Evolutionary conservation across 2,329 filamentous ascomycete species (phyloP), one percentile per base, ranked within the genome.

Genomic region (Colletotrichum tabaci): DNA sequence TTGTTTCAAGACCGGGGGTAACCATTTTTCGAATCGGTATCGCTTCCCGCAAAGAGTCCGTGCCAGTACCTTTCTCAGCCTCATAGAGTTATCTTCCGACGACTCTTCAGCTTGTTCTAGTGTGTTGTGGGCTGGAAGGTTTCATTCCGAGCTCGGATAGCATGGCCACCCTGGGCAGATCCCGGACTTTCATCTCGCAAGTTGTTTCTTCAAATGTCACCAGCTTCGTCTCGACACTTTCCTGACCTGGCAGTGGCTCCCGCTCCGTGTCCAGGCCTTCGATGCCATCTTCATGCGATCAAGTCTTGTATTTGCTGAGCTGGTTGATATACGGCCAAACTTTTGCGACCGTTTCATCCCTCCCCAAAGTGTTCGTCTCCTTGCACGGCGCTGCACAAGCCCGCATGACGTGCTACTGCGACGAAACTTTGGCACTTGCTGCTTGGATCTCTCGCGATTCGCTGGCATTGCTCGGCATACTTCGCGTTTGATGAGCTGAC

Each of bases 1-100:
- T 26, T 61, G 69, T 72, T 72, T 72, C 69, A 69, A 68, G 66
- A 72, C 66, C n/a, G n/a, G 69, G 60, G 42, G 62, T 23, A 69
- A 38, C 58, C 46, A 56, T 62, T 60, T 10, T 35, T 49, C 40
- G 18, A 60, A 44, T 64, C 58, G 58, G 53, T 21, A 38, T 61
- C 23, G 21, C n/a, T 58, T 55, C 50, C 38, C 40, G 52, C 46
- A 23, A n/a, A 21, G 21, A 30, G 60, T 64, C 65, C 47, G 53
- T 72, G 69, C 60, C 18, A 10, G 15, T 46, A 55, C 42, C 47
- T 52, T 68, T 23, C 53, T 60, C 47, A 56, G 60, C 65, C 65
- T 53, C 69, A 64, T 69, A 68, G 53, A 72, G 66, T 69, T 60
- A 55, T 64, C 69, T 69, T 64, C 69, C 58, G 65, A 72, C 58